Conservation (phyloP, 768 basidiomycete genomes). For the Paxillus involutus region DNA sequence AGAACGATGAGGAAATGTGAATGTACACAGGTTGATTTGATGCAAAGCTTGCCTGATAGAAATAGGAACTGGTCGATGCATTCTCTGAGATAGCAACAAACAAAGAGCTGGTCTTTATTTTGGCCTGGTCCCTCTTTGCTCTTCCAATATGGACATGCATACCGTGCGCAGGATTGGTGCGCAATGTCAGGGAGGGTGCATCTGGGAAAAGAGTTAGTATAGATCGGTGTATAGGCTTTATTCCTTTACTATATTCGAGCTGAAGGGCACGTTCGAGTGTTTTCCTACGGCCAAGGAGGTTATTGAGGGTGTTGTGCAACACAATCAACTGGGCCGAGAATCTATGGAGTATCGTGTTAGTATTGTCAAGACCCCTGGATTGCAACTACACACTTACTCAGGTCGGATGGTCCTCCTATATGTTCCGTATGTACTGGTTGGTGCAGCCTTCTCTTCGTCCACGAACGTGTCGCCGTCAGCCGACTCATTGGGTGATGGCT, state of each 20-base stretch:
- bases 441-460: conserved; percentile 8
- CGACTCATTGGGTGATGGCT: conserved; percentile 19
- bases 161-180: conserved; percentile 65
- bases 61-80: conserved; percentile 65
- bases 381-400: conserved; percentile 42
- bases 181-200: conserved; percentile 71
- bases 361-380: background rate
- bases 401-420: conserved; percentile 64
- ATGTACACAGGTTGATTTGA: background rate
- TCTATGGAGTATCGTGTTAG: conserved; percentile 32
- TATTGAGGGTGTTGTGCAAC: conserved; percentile 49
- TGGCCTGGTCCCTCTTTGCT: conserved; percentile 58
- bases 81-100: conserved; percentile 66
- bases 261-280: conserved; percentile 57
- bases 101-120: conserved; percentile 42
- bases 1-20: background rate
- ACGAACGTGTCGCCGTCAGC: conserved; percentile 19
- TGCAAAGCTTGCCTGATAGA: conserved; percentile 50
- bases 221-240: background rate
- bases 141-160: conserved; percentile 73
- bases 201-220: conserved; percentile 39
- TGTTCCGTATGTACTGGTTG: conserved; percentile 28
- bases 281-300: conserved; percentile 46
- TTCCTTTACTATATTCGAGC: conserved; percentile 47
- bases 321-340: conserved; percentile 55